Base-by-base conservation (phyloP, 2,329 filamentous ascomycete genomes). In the Exophiala bonariae region DNA sequence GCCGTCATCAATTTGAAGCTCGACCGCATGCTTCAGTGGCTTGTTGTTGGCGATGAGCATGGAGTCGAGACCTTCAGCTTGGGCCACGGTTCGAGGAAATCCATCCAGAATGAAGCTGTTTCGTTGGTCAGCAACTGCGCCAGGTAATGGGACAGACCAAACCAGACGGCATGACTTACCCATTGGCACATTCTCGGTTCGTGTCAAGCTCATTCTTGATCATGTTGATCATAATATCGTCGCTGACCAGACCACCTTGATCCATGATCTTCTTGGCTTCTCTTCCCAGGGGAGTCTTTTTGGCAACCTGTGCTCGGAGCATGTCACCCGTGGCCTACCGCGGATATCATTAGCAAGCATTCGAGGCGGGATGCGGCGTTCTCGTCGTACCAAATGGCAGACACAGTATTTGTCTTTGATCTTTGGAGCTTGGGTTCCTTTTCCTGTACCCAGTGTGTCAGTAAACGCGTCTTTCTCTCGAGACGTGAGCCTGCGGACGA, bases 181-280 rank as follows among this genome's bases (percentile, higher is more conserved):
- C 93, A 73, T 92, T 92, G 77, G 88, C 88, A 82, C 93, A 99
- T 76, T 99, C 92, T 65, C 81, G 74, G 78, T 99, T 99, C 74
- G 80, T 86, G 65, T 95, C 87, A 41, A 99, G 81, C 80, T 99
- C 92, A 69, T 86, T 87, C 83, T 93, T 92, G 78, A 99, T 99
- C 93, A 99, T 99, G 73, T 92, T 90, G 71, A 99, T 88, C 82
- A 99, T 92, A 68, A 99, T 99, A 68, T 97, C 92, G 72, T 99
- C 93, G 71, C 90, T 95, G 69, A 99, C 93, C 50, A 99, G 83
- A 61, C 92, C 92, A 63, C 93, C 93, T 69, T 92, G 87, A 68
- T 99, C 93, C 93, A 99, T 99, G 72, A 99, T 99, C 84, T 97
- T 97, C 85, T 99, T 99, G 59, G 93, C 93, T 78, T 96, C 90